Conservation (phyloP, 768 basidiomycete species). For the Cystofilobasidium capitatum region DNA sequence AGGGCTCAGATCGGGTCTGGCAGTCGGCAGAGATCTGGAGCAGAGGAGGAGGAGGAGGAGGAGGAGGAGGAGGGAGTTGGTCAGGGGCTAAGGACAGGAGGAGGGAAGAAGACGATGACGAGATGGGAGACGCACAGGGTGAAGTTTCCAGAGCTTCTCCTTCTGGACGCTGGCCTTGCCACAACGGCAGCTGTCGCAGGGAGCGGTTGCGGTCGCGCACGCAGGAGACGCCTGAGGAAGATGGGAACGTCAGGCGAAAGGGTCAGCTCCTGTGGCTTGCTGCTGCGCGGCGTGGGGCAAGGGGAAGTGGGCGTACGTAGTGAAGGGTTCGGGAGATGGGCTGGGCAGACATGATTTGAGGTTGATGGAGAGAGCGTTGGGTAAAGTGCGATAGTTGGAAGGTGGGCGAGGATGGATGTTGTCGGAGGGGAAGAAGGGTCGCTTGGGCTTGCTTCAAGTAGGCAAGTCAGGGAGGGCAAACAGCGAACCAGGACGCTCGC, state of each 20-base stretch:
- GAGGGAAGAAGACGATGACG: background rate
- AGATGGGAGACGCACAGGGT: background rate
- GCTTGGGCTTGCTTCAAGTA: no score
- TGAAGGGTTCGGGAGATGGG: background rate
- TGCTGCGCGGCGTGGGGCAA: background rate
- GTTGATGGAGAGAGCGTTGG: background rate
- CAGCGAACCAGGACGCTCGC: no score
- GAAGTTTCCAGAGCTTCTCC: background rate
- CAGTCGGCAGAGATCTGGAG: background rate
- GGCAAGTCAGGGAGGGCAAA: no score
- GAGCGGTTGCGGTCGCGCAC: background rate
- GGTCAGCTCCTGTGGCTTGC: background rate
- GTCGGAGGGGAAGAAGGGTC: no score
- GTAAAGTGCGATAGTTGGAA: background rate
- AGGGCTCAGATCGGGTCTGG: background rate
- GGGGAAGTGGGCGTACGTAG: background rate
- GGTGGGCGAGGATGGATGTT: background rate
- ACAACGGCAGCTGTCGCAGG: background rate
- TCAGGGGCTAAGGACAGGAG: background rate
- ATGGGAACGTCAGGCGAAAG: background rate
- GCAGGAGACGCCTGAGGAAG: background rate
- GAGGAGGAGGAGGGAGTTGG: background rate
- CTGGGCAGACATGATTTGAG: background rate
- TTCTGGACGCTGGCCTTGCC: background rate
- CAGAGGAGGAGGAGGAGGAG: background rate